Evolutionary conservation across 371 early-diverging fungal species (phyloP).

Genomic region (Mucor lusitanicus): DNA sequence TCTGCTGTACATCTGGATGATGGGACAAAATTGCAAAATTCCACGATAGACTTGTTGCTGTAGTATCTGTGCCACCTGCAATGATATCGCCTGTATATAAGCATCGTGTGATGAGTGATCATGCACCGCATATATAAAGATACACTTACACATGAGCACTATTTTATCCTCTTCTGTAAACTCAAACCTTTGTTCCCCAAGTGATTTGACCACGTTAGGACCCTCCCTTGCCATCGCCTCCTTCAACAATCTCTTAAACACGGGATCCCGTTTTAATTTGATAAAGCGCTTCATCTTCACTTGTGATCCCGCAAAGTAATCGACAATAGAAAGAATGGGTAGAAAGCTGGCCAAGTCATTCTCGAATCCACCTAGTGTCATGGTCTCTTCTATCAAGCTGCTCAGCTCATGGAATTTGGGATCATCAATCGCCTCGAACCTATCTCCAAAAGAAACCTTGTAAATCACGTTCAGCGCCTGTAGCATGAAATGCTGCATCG

Average conservation of each 20-base stretch:
- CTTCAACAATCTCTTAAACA: neutral
- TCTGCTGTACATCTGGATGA: slow-evolving; percentile 12
- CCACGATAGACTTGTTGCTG: slow-evolving; percentile 10
- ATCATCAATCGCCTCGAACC: slow-evolving; percentile 4
- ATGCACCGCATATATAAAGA: neutral
- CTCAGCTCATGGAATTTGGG: neutral
- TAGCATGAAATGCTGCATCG: slow-evolving; percentile 3
- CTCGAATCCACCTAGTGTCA: slow-evolving; percentile 4
- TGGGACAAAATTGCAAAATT: slow-evolving; percentile 15
- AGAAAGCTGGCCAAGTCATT: slow-evolving; percentile 7
- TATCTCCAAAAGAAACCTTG: neutral
- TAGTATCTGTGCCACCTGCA: slow-evolving; percentile 20
- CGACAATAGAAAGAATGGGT: slow-evolving; percentile 1
- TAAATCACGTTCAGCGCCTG: slow-evolving; percentile 13
- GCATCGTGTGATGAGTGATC: neutral
- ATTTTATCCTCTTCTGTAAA: neutral
- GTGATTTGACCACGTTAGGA: slow-evolving; percentile 1
- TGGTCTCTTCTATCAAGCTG: neutral
- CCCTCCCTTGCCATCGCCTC: slow-evolving; percentile 1
- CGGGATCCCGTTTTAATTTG: neutral
- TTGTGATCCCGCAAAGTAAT: neutral
- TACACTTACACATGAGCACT: neutral
- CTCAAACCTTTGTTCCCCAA: neutral
- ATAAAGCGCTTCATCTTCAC: neutral
- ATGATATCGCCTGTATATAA: slow-evolving; percentile 11